Base-by-base conservation (phyloP, 257 asterid species). In the Forsythia viridissima region DNA sequence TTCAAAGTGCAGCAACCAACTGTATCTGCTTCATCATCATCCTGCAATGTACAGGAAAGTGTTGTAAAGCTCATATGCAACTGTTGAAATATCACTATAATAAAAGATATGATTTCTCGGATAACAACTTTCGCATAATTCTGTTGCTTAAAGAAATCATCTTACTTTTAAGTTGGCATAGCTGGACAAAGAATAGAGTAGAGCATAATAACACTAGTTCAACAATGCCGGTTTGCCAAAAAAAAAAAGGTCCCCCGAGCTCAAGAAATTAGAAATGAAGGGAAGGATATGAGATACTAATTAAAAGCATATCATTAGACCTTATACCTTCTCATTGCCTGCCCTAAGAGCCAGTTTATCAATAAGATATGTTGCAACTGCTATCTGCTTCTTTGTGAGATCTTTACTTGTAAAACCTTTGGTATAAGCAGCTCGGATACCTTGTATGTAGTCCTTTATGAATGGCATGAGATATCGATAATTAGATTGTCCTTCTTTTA, bases 281-380 rank as follows among this genome's bases (percentile, higher is more conserved):
- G 34, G 34, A 30, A 30, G 34, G 34, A 30, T 30, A 16, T 4
- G 24, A 2, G 73, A 76, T 16, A 30, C 34, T 30, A 55, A 67
- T 24, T 15, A 15, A 75, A 72, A 84, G 0, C 1, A 57, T 65
- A 67, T 72, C 21, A 43, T 40, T 57, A 82, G 73, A 81, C 51
- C 76, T 76, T 43, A 72, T 89, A 93, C 99, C 98, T 95, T 95
- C 88, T 95, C 99, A 86, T 95, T 95, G 87, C 99, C 99, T 39
- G 99, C 99, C 93, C 99, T 95, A 76, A 95, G 96, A 82, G 99
- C 99, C 79, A 95, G 84, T 85, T 95, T 93, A 87, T 95, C 99
- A 72, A 95, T 95, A 83, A 95, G 99, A 82, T 95, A 95, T 73
- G 99, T 95, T 34, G 99, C 98, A 80, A 95, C 99, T 37, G 98